Evolutionary conservation across 352 stramenopile genomes (phyloP).

Genomic region (Globisporangium cederbergense): DNA sequence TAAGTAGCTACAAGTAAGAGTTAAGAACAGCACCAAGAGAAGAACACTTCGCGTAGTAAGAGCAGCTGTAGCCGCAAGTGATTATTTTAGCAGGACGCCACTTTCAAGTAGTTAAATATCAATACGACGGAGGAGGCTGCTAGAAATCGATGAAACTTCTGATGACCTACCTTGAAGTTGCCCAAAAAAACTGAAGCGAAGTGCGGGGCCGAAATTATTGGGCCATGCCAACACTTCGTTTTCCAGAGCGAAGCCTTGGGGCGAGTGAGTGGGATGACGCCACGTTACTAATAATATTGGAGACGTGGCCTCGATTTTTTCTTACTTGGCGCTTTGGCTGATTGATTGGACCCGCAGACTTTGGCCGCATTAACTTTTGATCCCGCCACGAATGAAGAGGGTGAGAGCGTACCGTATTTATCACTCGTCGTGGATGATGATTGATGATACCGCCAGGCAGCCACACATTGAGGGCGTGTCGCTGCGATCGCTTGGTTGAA

Average conservation of each 20-base stretch:
- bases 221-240: background rate
- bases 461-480: too few species aligned
- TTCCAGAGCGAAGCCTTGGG: background rate
- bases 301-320: background rate
- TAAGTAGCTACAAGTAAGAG: constrained; percentile 24
- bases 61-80: background rate
- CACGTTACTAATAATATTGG: background rate
- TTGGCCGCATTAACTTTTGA: too few species aligned
- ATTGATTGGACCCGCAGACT: too few species aligned
- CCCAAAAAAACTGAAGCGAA: background rate
- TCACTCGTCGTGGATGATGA: too few species aligned
- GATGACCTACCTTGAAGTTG: background rate
- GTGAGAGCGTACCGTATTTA: background rate
- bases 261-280: background rate
- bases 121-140: background rate
- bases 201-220: background rate
- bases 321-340: background rate
- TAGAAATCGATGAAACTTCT: background rate
- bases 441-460: background rate
- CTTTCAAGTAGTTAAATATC: background rate
- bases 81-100: background rate
- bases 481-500: background rate
- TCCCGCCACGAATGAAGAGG: too few species aligned
- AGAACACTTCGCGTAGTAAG: background rate
- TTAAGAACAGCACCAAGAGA: too few species aligned